phyloP scores from a whole-genome alignment of 2,329 filamentous ascomycete species.

The Beauveria pseudobassiana region DNA sequence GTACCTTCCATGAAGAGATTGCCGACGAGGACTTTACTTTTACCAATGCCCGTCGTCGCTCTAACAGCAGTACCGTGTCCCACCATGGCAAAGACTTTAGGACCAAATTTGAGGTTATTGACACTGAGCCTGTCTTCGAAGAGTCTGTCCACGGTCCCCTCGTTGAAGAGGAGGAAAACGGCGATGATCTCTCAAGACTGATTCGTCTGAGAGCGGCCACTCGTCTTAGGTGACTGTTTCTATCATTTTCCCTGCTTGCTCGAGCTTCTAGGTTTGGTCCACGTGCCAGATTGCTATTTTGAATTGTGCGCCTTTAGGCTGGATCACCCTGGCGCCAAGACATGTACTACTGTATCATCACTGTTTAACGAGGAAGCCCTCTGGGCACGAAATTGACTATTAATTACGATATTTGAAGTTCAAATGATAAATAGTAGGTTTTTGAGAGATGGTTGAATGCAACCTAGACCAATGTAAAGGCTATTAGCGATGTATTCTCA shows the following conservation, averaged over 20 bases:
- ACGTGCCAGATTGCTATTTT: conserved; percentile 3
- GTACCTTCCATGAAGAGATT: conserved; percentile 72
- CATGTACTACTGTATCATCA: conserved; percentile 15
- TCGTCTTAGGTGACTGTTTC: conserved; percentile 26
- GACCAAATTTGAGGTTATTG: conserved; percentile 92
- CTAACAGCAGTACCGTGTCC: conserved; percentile 76
- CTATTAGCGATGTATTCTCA: too few species aligned
- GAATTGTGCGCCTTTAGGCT: conserved; percentile 33
- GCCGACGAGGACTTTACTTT: conserved; percentile 79
- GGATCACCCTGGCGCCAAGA: conserved; percentile 29
- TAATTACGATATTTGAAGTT: not conserved
- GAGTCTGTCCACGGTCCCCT: conserved; percentile 68
- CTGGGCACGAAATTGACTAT: conserved; percentile 6
- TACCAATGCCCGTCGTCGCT: conserved; percentile 79
- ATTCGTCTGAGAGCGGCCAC: conserved; percentile 52
- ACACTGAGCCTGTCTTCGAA: conserved; percentile 87
- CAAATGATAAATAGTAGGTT: too few species aligned
- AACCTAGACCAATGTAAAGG: too few species aligned
- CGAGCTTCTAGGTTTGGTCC: not conserved
- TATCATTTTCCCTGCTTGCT: not conserved
- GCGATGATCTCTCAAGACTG: conserved; percentile 48
- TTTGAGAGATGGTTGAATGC: too few species aligned
- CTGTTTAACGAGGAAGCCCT: conserved; percentile 9
- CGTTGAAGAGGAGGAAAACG: conserved; percentile 41
- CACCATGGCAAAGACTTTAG: conserved; percentile 71